Percentiles rank a stretch among this genome's conserved stretches.
Evolutionary conservation across 345 rosid species (phyloP).

Genomic region (Hypericum androsaemum): DNA sequence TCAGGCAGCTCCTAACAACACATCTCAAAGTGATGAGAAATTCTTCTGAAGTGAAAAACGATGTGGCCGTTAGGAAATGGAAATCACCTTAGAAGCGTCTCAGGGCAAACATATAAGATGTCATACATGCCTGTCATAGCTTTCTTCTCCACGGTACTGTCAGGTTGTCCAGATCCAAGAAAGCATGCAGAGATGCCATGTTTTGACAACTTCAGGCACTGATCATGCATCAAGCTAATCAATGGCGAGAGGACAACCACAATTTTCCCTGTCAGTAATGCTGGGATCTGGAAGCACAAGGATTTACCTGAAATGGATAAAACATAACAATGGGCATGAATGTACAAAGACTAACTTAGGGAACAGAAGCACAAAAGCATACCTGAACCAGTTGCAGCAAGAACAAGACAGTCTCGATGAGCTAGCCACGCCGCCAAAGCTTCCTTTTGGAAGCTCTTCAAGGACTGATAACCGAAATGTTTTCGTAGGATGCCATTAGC

Average conservation of each 20-base stretch:
- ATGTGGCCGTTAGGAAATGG: too few species aligned
- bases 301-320: slow-evolving; percentile 51
- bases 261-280: slow-evolving; percentile 61
- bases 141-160: slow-evolving; percentile 64
- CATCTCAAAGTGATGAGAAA: too few species aligned
- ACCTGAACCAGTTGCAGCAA: slow-evolving; percentile 96
- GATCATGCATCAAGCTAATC: slow-evolving; percentile 95
- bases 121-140: slow-evolving; percentile 78
- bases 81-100: slow-evolving; percentile 54
- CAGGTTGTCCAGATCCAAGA: slow-evolving; percentile 95
- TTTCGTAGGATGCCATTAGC: slow-evolving; percentile 35
- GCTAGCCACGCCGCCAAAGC: slow-evolving; percentile 66
- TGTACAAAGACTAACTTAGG: not conserved
- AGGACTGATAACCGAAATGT: slow-evolving; percentile 50
- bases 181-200: slow-evolving; percentile 81
- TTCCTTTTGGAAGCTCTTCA: slow-evolving; percentile 72
- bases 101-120: slow-evolving; percentile 83
- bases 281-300: slow-evolving; percentile 86
- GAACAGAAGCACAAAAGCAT: slow-evolving; percentile 10
- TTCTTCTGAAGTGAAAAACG: too few species aligned
- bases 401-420: slow-evolving; percentile 72
- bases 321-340: not conserved
- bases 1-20: too few species aligned
- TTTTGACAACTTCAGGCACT: slow-evolving; percentile 68
- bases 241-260: slow-evolving; percentile 86